Evolutionary conservation across 2,329 filamentous ascomycete genomes (phyloP).

Genomic region (Botrytis deweyae): DNA sequence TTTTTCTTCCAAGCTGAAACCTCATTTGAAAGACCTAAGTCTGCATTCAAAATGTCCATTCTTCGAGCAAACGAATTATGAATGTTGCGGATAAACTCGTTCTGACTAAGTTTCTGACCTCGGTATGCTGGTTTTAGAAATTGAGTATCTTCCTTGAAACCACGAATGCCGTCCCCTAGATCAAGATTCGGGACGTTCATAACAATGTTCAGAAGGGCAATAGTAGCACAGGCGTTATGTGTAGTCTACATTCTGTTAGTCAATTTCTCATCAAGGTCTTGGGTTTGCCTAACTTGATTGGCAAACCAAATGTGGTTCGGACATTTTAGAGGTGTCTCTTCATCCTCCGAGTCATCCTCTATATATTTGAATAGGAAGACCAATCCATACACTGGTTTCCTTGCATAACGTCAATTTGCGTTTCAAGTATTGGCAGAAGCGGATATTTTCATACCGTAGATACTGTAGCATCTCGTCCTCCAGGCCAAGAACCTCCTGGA

Average conservation of each 20-base stretch:
- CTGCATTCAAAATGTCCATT: conserved; percentile 72
- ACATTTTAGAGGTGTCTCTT: conserved; percentile 55
- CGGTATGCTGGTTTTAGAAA: conserved; percentile 68
- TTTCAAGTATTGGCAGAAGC: conserved; percentile 9
- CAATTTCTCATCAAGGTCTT: conserved; percentile 1
- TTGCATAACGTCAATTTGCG: conserved; percentile 42
- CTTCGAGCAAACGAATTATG: conserved; percentile 89
- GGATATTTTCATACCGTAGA: conserved; percentile 54
- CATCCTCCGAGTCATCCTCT: conserved; percentile 45
- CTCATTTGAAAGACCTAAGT: conserved; percentile 63
- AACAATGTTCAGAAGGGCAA: conserved; percentile 88
- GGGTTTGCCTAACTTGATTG: conserved; percentile 64
- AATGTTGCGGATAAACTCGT: conserved; percentile 72
- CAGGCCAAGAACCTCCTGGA: conserved; percentile 74
- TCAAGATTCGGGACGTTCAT: conserved; percentile 72
- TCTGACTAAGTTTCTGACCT: conserved; percentile 72
- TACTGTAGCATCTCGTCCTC: conserved; percentile 64
- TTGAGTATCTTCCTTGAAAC: conserved; percentile 72
- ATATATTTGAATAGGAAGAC: conserved; percentile 82
- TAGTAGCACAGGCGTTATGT: conserved; percentile 84
- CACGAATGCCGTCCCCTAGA: conserved; percentile 66
- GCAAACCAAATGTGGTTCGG: conserved; percentile 83
- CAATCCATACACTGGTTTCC: conserved; percentile 76
- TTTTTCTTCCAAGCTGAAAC: conserved; percentile 35
- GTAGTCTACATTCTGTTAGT: conserved; percentile 56